phyloP scores from a whole-genome alignment of 2,329 filamentous ascomycete genomes.

The Scedosporium dehoogii region DNA sequence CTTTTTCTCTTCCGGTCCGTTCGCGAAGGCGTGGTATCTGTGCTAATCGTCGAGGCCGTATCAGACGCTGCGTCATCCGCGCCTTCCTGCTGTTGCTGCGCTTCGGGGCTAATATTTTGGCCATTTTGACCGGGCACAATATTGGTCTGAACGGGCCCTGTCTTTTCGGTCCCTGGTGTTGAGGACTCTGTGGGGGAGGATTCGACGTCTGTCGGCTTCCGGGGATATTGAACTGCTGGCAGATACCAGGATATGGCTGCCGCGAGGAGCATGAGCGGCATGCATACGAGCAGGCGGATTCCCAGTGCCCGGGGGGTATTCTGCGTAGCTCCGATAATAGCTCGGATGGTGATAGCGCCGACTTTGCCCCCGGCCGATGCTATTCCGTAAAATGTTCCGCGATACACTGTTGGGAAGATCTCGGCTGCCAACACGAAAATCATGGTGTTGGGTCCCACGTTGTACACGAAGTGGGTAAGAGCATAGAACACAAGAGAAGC shows the following conservation, averaged over 20 bases:
- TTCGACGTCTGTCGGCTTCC: neutral
- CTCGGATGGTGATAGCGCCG: constrained; percentile 17
- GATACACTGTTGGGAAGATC: constrained; percentile 19
- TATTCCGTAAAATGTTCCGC: constrained; percentile 21
- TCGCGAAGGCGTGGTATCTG: neutral
- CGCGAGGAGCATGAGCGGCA: neutral
- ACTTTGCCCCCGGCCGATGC: constrained; percentile 20
- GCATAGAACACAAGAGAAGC: constrained; percentile 11
- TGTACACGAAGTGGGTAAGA: constrained; percentile 17
- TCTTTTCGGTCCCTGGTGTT: neutral
- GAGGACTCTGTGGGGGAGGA: neutral
- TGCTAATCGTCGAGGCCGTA: neutral
- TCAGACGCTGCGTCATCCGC: neutral
- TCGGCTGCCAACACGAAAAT: constrained; percentile 21
- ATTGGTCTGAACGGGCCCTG: neutral
- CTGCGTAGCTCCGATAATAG: neutral
- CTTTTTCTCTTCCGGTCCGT: neutral
- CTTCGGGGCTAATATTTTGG: neutral
- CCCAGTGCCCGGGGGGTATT: neutral
- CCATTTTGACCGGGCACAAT: neutral
- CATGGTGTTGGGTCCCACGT: constrained; percentile 19
- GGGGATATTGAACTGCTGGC: neutral
- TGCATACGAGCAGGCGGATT: neutral
- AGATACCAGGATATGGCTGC: neutral
- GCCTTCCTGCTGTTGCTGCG: neutral